Evolutionary conservation across 257 asterid species (phyloP), one percentile per base, ranked within the genome.

Genomic region (Solanum ossicruentum): DNA sequence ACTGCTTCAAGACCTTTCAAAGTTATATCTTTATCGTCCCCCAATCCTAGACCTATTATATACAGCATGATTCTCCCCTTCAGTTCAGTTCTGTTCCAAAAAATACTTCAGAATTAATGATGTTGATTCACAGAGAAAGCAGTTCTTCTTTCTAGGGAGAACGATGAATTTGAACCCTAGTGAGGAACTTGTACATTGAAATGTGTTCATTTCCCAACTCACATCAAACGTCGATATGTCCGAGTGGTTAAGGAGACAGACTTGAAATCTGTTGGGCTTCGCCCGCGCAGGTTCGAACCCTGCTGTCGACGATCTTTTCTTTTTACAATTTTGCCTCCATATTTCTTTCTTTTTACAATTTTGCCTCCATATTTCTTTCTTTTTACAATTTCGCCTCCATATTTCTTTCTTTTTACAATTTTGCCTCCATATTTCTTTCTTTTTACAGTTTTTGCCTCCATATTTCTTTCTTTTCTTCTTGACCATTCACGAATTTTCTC

Each of bases 231-330:
- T 91, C 93, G 90, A 89, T 92, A 91, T 92, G 98, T 93, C 97
- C 97, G 94, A 93, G 98, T 94, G 97, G 96, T 93, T 93, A 93
- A 94, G 98, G 96, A 92, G 97, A 94, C 95, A 91, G 95, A 94
- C 95, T 92, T 93, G 97, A 94, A 92, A 93, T 93, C 95, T 92
- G 92, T 89, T 92, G 95, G 94, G 97, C 93, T 93, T 82, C 88
- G 95, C 95, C 94, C 93, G 95, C 96, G 94, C 97, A 91, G 94
- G 93, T 91, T 92, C 93, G 94, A 93, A 89, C 93, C 94, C 93
- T 89, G 91, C 96, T 90, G 93, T 91, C 93, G 95, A 93, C 97
- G 93, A 0, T 9, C 32, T 28, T 28, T 5, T 0, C 3, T 5
- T 5, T 12, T 10, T 23, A 0, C 4, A 47, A 9, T 52, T 12